A percentile compares a stretch with the other conserved stretches of the same genome.
Conservation (phyloP, 768 basidiomycete species). For the Naematelia encephala region DNA sequence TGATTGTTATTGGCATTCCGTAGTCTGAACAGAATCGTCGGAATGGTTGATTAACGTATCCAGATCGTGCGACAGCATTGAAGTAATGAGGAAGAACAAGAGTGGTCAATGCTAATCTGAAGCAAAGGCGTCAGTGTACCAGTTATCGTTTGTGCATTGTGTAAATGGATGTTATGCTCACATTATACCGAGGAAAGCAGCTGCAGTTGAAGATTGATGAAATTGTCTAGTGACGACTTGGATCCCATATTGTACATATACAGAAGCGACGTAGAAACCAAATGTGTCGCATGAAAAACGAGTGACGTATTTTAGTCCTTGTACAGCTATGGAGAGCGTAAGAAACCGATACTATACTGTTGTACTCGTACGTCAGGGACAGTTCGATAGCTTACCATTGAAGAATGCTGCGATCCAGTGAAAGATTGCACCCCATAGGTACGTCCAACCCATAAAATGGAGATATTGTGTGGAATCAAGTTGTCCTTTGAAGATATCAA, state of each 20-base stretch:
- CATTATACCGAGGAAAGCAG: slow-evolving; percentile 46
- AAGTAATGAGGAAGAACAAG: slow-evolving; percentile 72
- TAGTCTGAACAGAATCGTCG: slow-evolving; percentile 78
- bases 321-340: slow-evolving; percentile 50
- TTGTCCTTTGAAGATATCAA: slow-evolving; percentile 59
- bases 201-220: slow-evolving; percentile 39
- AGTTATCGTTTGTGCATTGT: background rate
- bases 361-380: background rate
- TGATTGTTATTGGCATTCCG: slow-evolving; percentile 82
- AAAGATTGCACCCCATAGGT: slow-evolving; percentile 78
- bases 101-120: slow-evolving; percentile 74
- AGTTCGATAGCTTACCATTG: slow-evolving; percentile 59
- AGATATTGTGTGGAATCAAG: slow-evolving; percentile 64
- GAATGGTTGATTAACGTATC: slow-evolving; percentile 69
- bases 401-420: slow-evolving; percentile 74
- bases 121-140: slow-evolving; percentile 53
- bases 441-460: slow-evolving; percentile 87
- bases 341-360: background rate
- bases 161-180: slow-evolving; percentile 14
- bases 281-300: slow-evolving; percentile 88
- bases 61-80: slow-evolving; percentile 61
- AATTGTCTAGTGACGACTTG: slow-evolving; percentile 79
- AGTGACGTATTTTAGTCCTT: slow-evolving; percentile 81
- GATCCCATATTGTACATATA: slow-evolving; percentile 69
- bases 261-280: slow-evolving; percentile 88